Evolutionary conservation across 1,284 basidiomycete species (phyloP).

Genomic region (Trametes sp.): DNA sequence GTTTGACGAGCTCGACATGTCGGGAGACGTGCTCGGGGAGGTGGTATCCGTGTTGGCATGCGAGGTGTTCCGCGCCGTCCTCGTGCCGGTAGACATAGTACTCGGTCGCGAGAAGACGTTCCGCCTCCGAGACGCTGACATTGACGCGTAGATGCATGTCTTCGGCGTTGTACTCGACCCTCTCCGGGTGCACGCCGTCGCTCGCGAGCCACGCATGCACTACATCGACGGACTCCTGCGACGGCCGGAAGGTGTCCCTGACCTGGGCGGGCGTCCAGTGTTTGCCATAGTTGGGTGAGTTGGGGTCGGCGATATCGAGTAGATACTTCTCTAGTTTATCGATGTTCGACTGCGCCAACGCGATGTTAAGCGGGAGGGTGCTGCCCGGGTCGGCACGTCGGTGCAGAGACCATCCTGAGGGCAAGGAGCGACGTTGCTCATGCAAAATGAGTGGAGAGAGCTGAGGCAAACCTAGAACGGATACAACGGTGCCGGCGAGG

Average conservation of each 20-base stretch:
- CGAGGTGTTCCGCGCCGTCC: conserved; percentile 45
- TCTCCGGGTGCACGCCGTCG: conserved; percentile 43
- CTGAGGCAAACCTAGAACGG: conserved; percentile 10
- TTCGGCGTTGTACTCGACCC: conserved; percentile 47
- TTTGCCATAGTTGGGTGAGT: conserved; percentile 49
- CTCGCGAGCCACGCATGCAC: conserved; percentile 51
- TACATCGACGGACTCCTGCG: conserved; percentile 47
- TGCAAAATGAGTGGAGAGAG: conserved; percentile 45
- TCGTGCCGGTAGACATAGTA: conserved; percentile 54
- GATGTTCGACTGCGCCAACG: conserved; percentile 53
- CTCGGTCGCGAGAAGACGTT: conserved; percentile 51
- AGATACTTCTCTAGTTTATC: conserved; percentile 50
- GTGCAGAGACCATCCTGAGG: conserved; percentile 45
- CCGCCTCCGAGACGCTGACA: conserved; percentile 52
- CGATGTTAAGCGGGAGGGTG: conserved; percentile 50
- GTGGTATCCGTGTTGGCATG: conserved; percentile 50
- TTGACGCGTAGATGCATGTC: conserved; percentile 53
- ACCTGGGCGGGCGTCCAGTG: conserved; percentile 50
- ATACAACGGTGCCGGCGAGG: conserved; percentile 2
- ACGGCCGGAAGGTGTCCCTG: conserved; percentile 51
- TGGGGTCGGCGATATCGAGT: conserved; percentile 53
- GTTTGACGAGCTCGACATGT: conserved; percentile 56
- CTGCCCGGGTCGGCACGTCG: conserved; percentile 42
- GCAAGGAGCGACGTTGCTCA: conserved; percentile 45
- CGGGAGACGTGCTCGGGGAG: conserved; percentile 53